Evolutionary conservation across 371 early-diverging fungal genomes (phyloP).

Genomic region (Mortierella sp.): DNA sequence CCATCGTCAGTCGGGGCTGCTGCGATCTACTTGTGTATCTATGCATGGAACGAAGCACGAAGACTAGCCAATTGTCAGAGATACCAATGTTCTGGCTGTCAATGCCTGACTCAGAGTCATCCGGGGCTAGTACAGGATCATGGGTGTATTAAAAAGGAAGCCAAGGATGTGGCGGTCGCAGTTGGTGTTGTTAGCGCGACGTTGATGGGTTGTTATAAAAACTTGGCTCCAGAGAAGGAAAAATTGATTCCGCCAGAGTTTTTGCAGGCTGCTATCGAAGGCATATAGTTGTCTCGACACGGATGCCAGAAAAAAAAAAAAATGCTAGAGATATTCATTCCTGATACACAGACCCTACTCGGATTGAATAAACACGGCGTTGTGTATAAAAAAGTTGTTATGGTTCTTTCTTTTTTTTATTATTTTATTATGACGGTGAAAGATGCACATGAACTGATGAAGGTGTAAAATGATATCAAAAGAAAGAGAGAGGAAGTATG

Average conservation of each 20-base stretch:
- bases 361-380: not conserved
- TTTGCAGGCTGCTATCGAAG: slow-evolving; percentile 38
- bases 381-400: too few relatives aligned
- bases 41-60: slow-evolving; percentile 64
- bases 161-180: slow-evolving; percentile 62
- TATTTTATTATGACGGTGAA: too few relatives aligned
- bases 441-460: too few relatives aligned
- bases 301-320: slow-evolving; percentile 3
- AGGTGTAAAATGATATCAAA: too few relatives aligned
- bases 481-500: too few relatives aligned
- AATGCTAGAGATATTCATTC: not conserved
- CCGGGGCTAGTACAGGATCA: slow-evolving; percentile 36
- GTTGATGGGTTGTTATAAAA: slow-evolving; percentile 63
- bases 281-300: slow-evolving; percentile 4
- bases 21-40: slow-evolving; percentile 67
- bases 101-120: slow-evolving; percentile 14
- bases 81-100: slow-evolving; percentile 47
- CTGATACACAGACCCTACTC: too few relatives aligned
- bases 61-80: slow-evolving; percentile 49
- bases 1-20: slow-evolving; percentile 72
- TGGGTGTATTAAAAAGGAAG: slow-evolving; percentile 55
- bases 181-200: slow-evolving; percentile 68
- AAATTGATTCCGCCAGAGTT: slow-evolving; percentile 57
- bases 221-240: slow-evolving; percentile 59
- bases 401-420: too few relatives aligned